Evolutionary conservation across 768 basidiomycete genomes (phyloP), one percentile per base, ranked within the genome.

Genomic region (Termitomyces sp.): DNA sequence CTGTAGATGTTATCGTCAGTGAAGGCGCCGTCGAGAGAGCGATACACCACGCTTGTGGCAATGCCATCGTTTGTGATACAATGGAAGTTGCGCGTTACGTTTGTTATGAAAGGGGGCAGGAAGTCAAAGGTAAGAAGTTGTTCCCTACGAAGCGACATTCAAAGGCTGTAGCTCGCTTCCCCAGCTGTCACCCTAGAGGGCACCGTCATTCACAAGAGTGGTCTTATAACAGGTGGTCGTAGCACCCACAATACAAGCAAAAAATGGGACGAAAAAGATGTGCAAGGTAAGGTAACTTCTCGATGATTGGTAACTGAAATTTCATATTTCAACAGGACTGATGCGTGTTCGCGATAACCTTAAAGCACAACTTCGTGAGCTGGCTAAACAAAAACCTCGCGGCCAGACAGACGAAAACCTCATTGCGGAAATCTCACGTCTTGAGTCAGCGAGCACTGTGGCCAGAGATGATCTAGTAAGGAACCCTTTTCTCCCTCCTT

Each of bases 121-220:
- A 98, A 64, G 92, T 99, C 42, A 99, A 99, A 81, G 93, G 96
- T 95, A 58, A 37, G 82, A 68, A 60, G n/a, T 45, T 30, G 3
- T 55, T 45, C 50, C n/a, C 20, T 6, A 6, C 22, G 8, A 41
- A 11, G 12, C 20, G 8, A 20, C 18, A 30, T 2, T 27, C 20
- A 24, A 20, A 53, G 45, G 58, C 48, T 48, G 12, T 22, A 51
- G 16, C n/a, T 37, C 55, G n/a, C 36, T 27, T 44, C 58, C 16
- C 6, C n/a, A 95, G 97, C 95, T 60, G 97, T 99, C 22, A 97
- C 97, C 0, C 77, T 99, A 45, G 95, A 98, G 46, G 97, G 97
- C 1, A 98, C 95, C 3, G 78, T 99, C 60, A 98, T 99, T 49
- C 97, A 99, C 72, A 95, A 95, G 76, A 95, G 93, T 64, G 97